A percentile compares a stretch with the other conserved stretches of the same genome.
These are phyloP conservation scores for Kingdonia uniflora DNA, from an alignment of 164 flowering plant species.

Conservation along the genomic window DNA sequence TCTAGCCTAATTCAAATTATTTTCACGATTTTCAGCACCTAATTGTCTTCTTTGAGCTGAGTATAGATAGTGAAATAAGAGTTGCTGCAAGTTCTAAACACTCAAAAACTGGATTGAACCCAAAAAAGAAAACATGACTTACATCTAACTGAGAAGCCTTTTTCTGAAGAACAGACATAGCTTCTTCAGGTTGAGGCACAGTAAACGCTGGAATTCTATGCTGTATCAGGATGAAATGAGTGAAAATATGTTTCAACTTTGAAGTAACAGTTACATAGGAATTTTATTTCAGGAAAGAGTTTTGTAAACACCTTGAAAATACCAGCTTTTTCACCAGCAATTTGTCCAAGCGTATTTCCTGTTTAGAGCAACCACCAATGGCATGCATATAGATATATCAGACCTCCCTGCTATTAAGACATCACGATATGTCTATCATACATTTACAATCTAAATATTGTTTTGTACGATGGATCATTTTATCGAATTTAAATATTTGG, in stretches of 20 bases:
- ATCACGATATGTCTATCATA: not conserved
- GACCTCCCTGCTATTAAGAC: not conserved
- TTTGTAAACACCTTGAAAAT: constrained; percentile 69
- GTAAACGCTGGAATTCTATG: constrained; percentile 88
- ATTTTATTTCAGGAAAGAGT: not conserved
- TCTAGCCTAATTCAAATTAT: too few relatives aligned
- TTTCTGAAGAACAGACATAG: constrained; percentile 72
- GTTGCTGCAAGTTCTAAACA: not conserved
- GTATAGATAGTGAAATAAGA: not conserved
- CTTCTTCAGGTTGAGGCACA: constrained; percentile 92
- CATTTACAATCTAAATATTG: too few relatives aligned
- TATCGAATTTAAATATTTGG: too few relatives aligned
- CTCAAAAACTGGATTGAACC: not conserved
- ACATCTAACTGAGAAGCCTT: constrained; percentile 72
- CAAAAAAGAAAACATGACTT: constrained; percentile 20
- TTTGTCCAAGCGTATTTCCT: constrained; percentile 90
- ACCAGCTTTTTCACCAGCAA: constrained; percentile 97
- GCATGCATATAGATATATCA: not conserved
- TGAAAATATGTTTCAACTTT: not conserved
- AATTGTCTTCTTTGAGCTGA: too few relatives aligned
- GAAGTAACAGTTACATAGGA: constrained; percentile 2
- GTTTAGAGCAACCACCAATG: constrained; percentile 12
- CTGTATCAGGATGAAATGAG: constrained; percentile 25
- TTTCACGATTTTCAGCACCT: too few relatives aligned
- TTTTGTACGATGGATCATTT: too few relatives aligned